Evolutionary conservation across 1,284 basidiomycete species (phyloP).

Genomic region (Phaffia rhodozyma): DNA sequence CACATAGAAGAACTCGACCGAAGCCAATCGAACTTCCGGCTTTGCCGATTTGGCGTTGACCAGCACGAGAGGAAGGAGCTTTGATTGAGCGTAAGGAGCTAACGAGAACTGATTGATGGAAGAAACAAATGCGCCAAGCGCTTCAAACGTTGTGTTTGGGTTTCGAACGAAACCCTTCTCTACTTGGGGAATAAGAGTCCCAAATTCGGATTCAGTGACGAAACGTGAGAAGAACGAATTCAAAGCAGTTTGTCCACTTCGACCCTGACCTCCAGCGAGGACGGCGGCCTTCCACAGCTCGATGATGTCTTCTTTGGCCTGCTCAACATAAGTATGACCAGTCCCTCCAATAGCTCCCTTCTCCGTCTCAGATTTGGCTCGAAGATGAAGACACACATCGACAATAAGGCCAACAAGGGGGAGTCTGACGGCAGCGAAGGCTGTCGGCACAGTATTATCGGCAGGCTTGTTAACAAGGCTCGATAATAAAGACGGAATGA

Average conservation of each 20-base stretch:
- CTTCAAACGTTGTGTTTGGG: conserved; percentile 52
- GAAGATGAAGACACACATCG: conserved; percentile 16
- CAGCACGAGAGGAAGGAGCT: conserved; percentile 52
- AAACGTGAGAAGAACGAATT: conserved; percentile 49
- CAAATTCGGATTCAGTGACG: conserved; percentile 45
- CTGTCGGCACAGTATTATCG: neutral
- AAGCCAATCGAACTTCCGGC: conserved; percentile 46
- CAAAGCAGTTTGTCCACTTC: conserved; percentile 33
- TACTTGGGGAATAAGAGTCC: conserved; percentile 46
- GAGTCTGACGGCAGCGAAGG: neutral
- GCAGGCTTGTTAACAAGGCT: conserved; percentile 1
- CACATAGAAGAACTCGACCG: conserved; percentile 47
- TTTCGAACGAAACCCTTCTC: conserved; percentile 63
- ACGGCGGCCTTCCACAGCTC: conserved; percentile 13
- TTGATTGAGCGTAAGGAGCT: conserved; percentile 45
- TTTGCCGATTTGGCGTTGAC: conserved; percentile 69
- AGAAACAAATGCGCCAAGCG: conserved; percentile 21
- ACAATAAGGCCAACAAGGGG: conserved; percentile 14
- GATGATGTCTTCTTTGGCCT: conserved; percentile 5
- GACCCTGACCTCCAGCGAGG: neutral
- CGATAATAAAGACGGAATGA: neutral
- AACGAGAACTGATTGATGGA: conserved; percentile 39
- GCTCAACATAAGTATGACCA: conserved; percentile 2
- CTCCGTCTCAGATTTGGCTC: neutral
- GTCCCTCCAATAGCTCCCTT: conserved; percentile 14